These are phyloP conservation scores for Beauveria asiatica DNA, from an alignment of 2,329 filamentous ascomycete species.

Conservation along the genomic window DNA sequence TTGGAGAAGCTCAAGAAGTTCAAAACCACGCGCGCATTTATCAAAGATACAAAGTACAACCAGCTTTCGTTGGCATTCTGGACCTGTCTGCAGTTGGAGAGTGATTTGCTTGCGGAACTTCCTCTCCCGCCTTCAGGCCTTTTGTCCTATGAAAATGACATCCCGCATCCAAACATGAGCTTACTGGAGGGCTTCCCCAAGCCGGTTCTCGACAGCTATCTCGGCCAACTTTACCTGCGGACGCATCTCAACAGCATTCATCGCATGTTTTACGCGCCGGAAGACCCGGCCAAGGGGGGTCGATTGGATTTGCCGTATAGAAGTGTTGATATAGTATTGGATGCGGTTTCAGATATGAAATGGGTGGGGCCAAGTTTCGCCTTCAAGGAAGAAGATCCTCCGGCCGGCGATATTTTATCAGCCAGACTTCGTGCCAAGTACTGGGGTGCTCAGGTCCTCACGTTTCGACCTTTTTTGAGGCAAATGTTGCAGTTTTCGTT, in stretches of 20 bases:
- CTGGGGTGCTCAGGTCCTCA: slow-evolving; percentile 86
- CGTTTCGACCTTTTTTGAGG: slow-evolving; percentile 67
- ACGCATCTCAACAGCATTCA: slow-evolving; percentile 59
- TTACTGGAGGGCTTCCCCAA: slow-evolving; percentile 34
- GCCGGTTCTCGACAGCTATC: slow-evolving; percentile 49
- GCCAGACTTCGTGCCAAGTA: slow-evolving; percentile 88
- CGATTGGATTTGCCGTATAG: slow-evolving; percentile 29
- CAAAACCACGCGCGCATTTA: slow-evolving; percentile 27
- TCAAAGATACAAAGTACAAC: slow-evolving; percentile 43
- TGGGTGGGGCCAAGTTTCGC: slow-evolving; percentile 42
- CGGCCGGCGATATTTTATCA: slow-evolving; percentile 66
- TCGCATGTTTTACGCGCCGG: slow-evolving; percentile 43
- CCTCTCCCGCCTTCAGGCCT: slow-evolving; percentile 52
- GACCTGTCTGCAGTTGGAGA: slow-evolving; percentile 85
- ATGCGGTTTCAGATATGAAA: slow-evolving; percentile 31
- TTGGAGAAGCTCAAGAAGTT: slow-evolving; percentile 39
- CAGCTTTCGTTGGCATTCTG: slow-evolving; percentile 72
- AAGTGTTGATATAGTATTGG: slow-evolving; percentile 38
- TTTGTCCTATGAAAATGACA: slow-evolving; percentile 51
- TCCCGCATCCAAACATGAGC: slow-evolving; percentile 56
- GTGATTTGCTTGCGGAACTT: slow-evolving; percentile 62
- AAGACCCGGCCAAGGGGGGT: slow-evolving; percentile 24
- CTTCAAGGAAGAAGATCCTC: slow-evolving; percentile 60
- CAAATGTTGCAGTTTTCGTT: slow-evolving; percentile 44
- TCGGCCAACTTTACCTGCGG: slow-evolving; percentile 54